These are phyloP conservation scores for Nicotiana benthamiana DNA, from an alignment of 257 asterid species.

Conservation along the genomic window DNA sequence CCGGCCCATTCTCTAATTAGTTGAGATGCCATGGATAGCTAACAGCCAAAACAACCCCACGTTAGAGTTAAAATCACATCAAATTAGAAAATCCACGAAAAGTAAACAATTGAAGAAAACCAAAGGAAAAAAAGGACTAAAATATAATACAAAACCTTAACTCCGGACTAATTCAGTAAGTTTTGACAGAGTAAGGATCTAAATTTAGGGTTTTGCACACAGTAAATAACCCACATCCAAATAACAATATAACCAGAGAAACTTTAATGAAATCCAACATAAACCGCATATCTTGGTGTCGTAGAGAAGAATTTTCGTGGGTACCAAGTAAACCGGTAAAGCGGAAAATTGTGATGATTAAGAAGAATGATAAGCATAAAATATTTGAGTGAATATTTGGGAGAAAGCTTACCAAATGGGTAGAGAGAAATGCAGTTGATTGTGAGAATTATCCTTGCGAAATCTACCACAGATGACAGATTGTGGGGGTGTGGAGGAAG, in stretches of 20 bases:
- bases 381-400: background rate
- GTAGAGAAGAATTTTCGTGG: background rate
- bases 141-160: background rate
- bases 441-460: background rate
- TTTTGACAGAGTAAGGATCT: background rate
- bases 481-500: background rate
- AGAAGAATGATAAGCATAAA: background rate
- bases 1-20: conserved; percentile 79
- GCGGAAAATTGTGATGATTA: background rate
- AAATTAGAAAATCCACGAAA: background rate
- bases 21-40: conserved; percentile 67
- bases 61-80: background rate
- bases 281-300: background rate
- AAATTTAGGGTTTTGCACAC: background rate
- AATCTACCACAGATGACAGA: too few species aligned
- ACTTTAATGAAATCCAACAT: background rate
- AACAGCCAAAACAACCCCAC: conserved; percentile 6
- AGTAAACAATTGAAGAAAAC: background rate
- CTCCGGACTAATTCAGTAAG: background rate
- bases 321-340: background rate
- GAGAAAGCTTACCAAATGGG: background rate
- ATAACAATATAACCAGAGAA: background rate
- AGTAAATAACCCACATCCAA: background rate
- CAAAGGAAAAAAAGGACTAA: background rate
- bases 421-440: background rate